These are phyloP conservation scores for Houttuynia cordata DNA, from an alignment of 164 flowering plant species.

Conservation along the genomic window DNA sequence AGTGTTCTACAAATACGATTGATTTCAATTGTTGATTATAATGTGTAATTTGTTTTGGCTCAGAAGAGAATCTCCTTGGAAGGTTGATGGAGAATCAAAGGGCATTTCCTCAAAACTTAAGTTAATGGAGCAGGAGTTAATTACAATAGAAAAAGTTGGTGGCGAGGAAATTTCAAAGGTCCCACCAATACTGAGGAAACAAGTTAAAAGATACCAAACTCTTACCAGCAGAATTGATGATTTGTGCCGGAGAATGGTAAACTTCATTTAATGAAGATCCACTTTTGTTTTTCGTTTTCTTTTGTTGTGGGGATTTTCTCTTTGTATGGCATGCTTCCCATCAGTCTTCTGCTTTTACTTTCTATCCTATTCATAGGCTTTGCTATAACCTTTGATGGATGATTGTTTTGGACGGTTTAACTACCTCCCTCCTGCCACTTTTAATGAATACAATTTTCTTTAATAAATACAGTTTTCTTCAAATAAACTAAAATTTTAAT, in stretches of 20 bases:
- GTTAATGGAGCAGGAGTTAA: constrained; percentile 68
- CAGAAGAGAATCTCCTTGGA: constrained; percentile 96
- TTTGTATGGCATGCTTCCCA: too few relatives aligned
- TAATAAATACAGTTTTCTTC: too few relatives aligned
- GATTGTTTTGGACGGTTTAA: too few relatives aligned
- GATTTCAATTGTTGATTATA: constrained; percentile 2
- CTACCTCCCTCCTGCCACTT: too few relatives aligned
- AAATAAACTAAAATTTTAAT: too few relatives aligned
- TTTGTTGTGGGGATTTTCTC: background rate
- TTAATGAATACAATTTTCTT: too few relatives aligned
- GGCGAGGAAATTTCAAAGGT: constrained; percentile 39
- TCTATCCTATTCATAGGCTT: too few relatives aligned
- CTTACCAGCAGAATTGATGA: constrained; percentile 77
- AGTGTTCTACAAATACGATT: background rate
- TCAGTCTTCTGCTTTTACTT: too few relatives aligned
- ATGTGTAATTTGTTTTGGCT: constrained; percentile 9
- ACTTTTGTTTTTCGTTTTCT: background rate
- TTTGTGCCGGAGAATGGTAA: constrained; percentile 82
- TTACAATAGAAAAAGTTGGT: constrained; percentile 55
- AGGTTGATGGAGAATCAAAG: constrained; percentile 62
- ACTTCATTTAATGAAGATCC: background rate
- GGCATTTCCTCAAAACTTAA: constrained; percentile 68
- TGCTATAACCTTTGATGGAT: too few relatives aligned
- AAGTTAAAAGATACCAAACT: constrained; percentile 75
- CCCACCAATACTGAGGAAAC: constrained; percentile 72